phyloP scores from a whole-genome alignment of 2,329 filamentous ascomycete genomes.

The Fusarium verrucosum region DNA sequence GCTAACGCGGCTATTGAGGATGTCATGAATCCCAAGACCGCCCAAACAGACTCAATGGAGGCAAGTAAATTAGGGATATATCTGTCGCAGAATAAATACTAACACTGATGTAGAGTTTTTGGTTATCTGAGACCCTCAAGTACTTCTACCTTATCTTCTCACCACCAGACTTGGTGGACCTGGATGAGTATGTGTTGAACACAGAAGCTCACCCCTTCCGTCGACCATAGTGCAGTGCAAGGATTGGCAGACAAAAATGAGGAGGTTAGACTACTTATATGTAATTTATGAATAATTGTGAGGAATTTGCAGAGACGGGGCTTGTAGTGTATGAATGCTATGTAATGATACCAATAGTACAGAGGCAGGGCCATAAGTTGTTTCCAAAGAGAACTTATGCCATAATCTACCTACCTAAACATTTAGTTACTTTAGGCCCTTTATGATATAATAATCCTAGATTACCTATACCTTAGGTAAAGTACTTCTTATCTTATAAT shows the following conservation, averaged over 20 bases:
- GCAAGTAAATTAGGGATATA: slow-evolving; percentile 39
- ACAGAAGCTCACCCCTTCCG: slow-evolving; percentile 61
- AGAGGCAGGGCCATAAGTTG: too few species aligned
- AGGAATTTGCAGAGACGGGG: too few species aligned
- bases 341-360: too few species aligned
- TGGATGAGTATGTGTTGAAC: slow-evolving; percentile 74
- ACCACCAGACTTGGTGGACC: slow-evolving; percentile 67
- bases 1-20: slow-evolving; percentile 61
- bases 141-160: slow-evolving; percentile 79
- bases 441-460: too few species aligned
- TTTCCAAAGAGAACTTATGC: too few species aligned
- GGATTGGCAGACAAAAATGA: background rate
- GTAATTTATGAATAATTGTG: too few species aligned
- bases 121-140: slow-evolving; percentile 77
- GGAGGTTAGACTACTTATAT: too few species aligned
- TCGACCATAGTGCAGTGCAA: slow-evolving; percentile 15
- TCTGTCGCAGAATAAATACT: background rate
- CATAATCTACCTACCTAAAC: too few species aligned
- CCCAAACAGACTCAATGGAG: slow-evolving; percentile 69
- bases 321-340: too few species aligned
- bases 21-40: slow-evolving; percentile 48
- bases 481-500: too few species aligned
- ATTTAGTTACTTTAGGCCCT: too few species aligned
- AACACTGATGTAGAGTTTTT: slow-evolving; percentile 66
- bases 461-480: too few species aligned